Evolutionary conservation across 2,329 filamentous ascomycete species (phyloP), one percentile per base, ranked within the genome.

Genomic region (Penicillium sp.): DNA sequence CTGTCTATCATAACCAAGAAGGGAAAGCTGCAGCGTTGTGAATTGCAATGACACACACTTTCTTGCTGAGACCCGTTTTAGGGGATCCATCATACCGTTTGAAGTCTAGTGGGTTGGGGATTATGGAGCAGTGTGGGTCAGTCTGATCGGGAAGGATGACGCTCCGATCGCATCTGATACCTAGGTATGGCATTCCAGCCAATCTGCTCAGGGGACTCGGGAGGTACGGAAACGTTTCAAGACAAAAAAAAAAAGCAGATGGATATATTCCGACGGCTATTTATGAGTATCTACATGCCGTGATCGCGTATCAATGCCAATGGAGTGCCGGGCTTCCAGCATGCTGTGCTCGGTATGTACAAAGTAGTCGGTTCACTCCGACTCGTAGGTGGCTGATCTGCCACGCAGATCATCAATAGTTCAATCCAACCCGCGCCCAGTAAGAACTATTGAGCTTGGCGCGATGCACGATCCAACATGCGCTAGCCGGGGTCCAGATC

Each of bases 1-100:
- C 35, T 56, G 58, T 29, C 44, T 49, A 60, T 60, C 60, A 55
- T 55, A 11, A 2, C 58, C 50, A 11, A 16, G 39, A 59, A 33
- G 37, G 57, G 59, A 57, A 57, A 49, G 49, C 51, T 57, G 45
- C 45, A 13, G 49, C 52, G 37, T 16, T 27, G 43, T 6, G 43
- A 52, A 24, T 55, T 52, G 24, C 7, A 54, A 43, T 56, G 50
- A 58, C 49, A 58, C 52, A 56, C 48, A 11, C 16, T 47, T 57
- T 51, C 42, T 42, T 37, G 22, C 9, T 37, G 26, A 13, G n/a
- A 21, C 27, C 7, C 19, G 16, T 14, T 35, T 19, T 2, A 50
- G 13, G 26, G 48, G 33, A 13, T 49, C n/a, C 29, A 22, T 35
- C 7, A 21, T 27, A 21, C 29, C 16, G 21, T 9, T 39, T 39